phyloP scores from a whole-genome alignment of 2,329 filamentous ascomycete species.

The Thielaviopsis populi region DNA sequence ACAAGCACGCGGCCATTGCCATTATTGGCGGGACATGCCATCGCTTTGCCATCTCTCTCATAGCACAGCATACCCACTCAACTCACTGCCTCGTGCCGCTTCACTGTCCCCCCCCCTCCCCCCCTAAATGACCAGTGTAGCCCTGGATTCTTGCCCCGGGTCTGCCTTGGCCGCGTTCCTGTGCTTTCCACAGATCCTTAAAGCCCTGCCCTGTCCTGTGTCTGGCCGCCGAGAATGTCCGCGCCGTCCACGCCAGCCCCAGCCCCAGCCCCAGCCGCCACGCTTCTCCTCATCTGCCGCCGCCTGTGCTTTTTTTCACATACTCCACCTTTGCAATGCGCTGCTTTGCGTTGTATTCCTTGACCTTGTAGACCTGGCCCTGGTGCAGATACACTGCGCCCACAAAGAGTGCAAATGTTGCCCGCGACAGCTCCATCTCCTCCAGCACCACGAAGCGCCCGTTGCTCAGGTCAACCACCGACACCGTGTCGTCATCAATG shows the following conservation, averaged over 20 bases:
- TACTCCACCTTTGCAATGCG: constrained; percentile 75
- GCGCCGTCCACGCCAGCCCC: not conserved
- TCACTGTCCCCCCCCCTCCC: not conserved
- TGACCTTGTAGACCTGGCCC: constrained; percentile 81
- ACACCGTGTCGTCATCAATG: constrained; percentile 79
- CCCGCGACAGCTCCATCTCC: constrained; percentile 89
- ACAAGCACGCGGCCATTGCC: too few species aligned
- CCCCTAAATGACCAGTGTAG: not conserved
- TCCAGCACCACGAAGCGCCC: constrained; percentile 75
- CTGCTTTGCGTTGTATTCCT: constrained; percentile 68
- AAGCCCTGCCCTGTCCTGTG: not conserved
- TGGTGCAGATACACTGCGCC: constrained; percentile 95
- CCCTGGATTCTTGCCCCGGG: not conserved
- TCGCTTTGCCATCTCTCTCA: not conserved
- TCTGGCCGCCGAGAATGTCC: not conserved
- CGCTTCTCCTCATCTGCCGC: not conserved
- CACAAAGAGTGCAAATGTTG: constrained; percentile 91
- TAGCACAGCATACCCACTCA: not conserved
- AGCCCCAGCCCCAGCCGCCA: not conserved
- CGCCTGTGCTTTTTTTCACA: constrained; percentile 37
- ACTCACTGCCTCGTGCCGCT: constrained; percentile 1
- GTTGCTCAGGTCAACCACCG: constrained; percentile 77
- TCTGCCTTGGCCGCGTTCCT: not conserved
- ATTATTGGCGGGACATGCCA: too few species aligned
- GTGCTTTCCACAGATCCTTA: not conserved